These are phyloP conservation scores for Aspergillus oerlinghausenensis DNA, from an alignment of 2,329 filamentous ascomycete species.

Conservation along the genomic window DNA sequence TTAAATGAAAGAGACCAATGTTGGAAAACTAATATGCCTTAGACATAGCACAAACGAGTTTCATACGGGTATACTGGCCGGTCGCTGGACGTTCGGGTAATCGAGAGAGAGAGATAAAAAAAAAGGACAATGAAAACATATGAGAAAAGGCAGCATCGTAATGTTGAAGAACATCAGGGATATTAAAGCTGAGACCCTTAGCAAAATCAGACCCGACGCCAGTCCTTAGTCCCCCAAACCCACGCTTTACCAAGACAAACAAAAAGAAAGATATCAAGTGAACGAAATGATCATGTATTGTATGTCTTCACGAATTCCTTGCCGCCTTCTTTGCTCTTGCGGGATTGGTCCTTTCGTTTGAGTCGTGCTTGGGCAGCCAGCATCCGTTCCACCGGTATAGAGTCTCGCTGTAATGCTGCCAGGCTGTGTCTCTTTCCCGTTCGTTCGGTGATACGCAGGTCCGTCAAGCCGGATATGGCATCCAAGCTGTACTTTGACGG, in stretches of 20 bases:
- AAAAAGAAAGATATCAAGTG: neutral
- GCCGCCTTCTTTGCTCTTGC: constrained; percentile 23
- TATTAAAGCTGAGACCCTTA: neutral
- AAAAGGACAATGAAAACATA: neutral
- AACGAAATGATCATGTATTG: neutral
- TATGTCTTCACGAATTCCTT: constrained; percentile 29
- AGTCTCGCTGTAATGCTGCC: constrained; percentile 18
- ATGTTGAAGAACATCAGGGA: neutral
- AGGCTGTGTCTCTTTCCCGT: constrained; percentile 18
- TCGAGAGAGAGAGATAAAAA: neutral
- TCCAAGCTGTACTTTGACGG: constrained; percentile 28
- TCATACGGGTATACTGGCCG: neutral
- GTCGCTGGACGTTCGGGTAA: neutral
- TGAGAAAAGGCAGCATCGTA: neutral
- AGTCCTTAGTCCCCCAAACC: neutral
- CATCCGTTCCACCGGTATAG: constrained; percentile 28
- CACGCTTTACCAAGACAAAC: neutral
- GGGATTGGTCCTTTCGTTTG: constrained; percentile 24
- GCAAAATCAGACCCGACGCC: neutral
- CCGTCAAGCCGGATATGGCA: constrained; percentile 19
- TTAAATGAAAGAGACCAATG: neutral
- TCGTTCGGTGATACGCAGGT: constrained; percentile 17
- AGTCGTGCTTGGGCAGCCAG: constrained; percentile 34
- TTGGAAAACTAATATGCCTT: neutral
- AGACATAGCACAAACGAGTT: neutral